Evolutionary conservation across 441 rosid genomes (phyloP).

Genomic region (Euphorbia corollata): DNA sequence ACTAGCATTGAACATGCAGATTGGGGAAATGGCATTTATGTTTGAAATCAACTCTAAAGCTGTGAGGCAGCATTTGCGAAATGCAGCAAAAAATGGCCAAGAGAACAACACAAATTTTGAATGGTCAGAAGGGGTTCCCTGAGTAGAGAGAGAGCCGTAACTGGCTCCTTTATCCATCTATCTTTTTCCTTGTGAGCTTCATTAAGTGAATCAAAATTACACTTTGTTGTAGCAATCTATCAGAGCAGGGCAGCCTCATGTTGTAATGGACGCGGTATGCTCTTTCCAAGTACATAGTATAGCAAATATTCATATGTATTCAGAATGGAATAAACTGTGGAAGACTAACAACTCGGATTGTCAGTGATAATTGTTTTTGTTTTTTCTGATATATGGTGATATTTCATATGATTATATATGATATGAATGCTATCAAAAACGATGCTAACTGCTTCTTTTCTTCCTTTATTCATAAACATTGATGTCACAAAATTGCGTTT

Average conservation of each 20-base stretch:
- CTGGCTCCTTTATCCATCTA: not conserved
- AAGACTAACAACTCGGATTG: too few species aligned
- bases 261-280: not conserved
- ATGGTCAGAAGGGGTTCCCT: conserved; percentile 33
- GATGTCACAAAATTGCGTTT: too few species aligned
- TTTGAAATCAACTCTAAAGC: conserved; percentile 50
- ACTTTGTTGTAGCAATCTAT: not conserved
- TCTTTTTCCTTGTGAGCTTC: not conserved
- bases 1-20: conserved; percentile 33
- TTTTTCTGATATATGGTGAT: too few species aligned
- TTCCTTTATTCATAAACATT: too few species aligned
- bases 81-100: conserved; percentile 20
- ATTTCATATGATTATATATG: too few species aligned
- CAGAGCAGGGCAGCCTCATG: conserved; percentile 1
- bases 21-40: conserved; percentile 49
- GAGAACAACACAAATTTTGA: conserved; percentile 31
- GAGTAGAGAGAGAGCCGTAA: conserved; percentile 14
- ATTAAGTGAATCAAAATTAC: not conserved
- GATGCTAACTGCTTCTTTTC: too few species aligned
- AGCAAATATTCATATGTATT: not conserved
- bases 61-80: conserved; percentile 35
- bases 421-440: too few species aligned
- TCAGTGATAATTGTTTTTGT: too few species aligned
- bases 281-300: not conserved
- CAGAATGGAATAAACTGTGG: not conserved